Evolutionary conservation across 495 filamentous ascomycete genomes (phyloP), one percentile per base, ranked within the genome.

Genomic region (Hypomontagnella monticulosa): DNA sequence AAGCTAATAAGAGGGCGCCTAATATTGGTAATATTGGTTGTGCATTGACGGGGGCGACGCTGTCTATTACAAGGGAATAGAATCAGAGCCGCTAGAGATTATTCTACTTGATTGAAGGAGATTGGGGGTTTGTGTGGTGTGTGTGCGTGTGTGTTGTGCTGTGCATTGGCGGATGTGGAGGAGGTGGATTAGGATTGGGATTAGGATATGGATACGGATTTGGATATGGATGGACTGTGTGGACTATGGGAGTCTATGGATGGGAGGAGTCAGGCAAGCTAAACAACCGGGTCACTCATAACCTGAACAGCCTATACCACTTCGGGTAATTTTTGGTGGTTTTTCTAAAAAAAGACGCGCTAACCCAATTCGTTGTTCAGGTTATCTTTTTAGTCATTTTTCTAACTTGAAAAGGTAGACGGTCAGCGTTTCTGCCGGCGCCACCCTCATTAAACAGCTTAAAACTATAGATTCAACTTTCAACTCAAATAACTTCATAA

Each of bases 181-280:
- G 44, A 27, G 23, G n/a, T n/a, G n/a, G 23, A 27, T 27, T 27
- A 27, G 23, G 23, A 27, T 27, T 3, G 23, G 23, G 56, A 41
- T 41, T 16, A 48, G 64, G 33, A 32, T 55, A 38, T 36, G 37
- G 10, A 15, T 30, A 42, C 30, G 53, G 34, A 49, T 50, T 37
- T 58, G 54, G 54, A 56, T 60, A 47, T 46, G 50, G 30, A 14
- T 63, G 61, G 33, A 30, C 23, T n/a, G n/a, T 56, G 52, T 56
- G 40, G 16, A 16, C 32, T 36, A 23, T 55, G 59, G n/a, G n/a
- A n/a, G n/a, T n/a, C n/a, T n/a, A n/a, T 62, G 58, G 62, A 63
- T 63, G 51, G 54, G 52, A 44, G 41, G 42, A 38, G 48, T 19
- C 33, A 33, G 19, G 34, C 18, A 33, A 36, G 5, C 33, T 5